Conservation (phyloP, 306 rosid species). For the Psophocarpus tetragonolobus region DNA sequence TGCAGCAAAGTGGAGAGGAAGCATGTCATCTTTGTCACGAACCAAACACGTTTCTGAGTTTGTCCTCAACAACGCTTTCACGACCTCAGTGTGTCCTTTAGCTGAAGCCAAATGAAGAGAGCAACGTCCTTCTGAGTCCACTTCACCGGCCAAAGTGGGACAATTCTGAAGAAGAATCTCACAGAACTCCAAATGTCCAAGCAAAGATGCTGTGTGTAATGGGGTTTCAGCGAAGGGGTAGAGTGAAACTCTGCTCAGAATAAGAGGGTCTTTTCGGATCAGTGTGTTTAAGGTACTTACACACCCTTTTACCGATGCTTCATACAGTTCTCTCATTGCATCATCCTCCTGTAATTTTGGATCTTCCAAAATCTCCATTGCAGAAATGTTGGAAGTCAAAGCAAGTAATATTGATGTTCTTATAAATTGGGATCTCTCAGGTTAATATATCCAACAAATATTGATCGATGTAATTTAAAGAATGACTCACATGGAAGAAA, state of each 20-base stretch:
- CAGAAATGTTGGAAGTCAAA: background rate
- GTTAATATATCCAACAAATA: background rate
- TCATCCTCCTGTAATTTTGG: background rate
- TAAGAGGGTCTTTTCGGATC: slow-evolving; percentile 17
- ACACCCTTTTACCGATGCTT: slow-evolving; percentile 33
- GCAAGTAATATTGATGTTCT: slow-evolving; percentile 7
- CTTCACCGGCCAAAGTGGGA: slow-evolving; percentile 15
- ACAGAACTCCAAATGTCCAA: slow-evolving; percentile 36
- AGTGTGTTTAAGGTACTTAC: slow-evolving; percentile 30
- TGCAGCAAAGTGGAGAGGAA: slow-evolving; percentile 42
- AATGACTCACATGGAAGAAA: background rate
- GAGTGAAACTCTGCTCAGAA: slow-evolving; percentile 24
- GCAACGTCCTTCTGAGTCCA: slow-evolving; percentile 34
- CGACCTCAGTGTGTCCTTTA: slow-evolving; percentile 35
- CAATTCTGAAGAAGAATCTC: slow-evolving; percentile 16
- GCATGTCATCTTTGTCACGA: slow-evolving; percentile 30
- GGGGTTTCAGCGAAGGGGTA: slow-evolving; percentile 34
- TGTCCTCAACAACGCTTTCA: slow-evolving; percentile 19
- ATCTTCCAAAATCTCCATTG: background rate
- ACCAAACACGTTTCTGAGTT: slow-evolving; percentile 23
- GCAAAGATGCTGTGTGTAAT: slow-evolving; percentile 40
- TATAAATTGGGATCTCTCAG: background rate
- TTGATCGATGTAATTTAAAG: background rate
- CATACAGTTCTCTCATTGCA: slow-evolving; percentile 23
- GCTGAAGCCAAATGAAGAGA: slow-evolving; percentile 45